Percentiles rank a stretch among this genome's conserved stretches.
These are phyloP conservation scores for Diaporthe sp. DNA, from an alignment of 2,329 filamentous ascomycete species.

Conservation along the genomic window DNA sequence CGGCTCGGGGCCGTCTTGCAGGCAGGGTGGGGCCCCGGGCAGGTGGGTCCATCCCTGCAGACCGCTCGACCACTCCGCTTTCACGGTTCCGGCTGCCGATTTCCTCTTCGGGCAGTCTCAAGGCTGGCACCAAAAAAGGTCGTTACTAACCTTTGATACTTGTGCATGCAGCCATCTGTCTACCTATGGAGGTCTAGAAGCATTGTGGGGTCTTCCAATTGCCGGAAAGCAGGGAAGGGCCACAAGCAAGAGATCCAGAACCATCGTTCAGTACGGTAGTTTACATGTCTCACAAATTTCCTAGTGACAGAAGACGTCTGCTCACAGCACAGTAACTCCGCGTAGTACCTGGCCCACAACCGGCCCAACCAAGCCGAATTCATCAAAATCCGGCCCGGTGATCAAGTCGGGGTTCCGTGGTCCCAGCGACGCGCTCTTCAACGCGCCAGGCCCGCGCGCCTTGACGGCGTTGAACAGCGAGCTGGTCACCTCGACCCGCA, in stretches of 20 bases:
- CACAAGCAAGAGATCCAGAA: background rate
- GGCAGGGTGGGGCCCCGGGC: no score
- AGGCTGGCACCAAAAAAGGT: background rate
- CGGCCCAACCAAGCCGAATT: background rate
- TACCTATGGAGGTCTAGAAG: background rate
- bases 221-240: background rate
- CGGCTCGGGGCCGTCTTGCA: background rate
- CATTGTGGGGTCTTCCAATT: no score
- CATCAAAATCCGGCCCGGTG: background rate
- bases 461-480: constrained; percentile 1
- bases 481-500: background rate
- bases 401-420: background rate
- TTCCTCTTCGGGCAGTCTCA: constrained; percentile 31
- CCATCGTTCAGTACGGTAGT: background rate
- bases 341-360: background rate
- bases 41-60: background rate
- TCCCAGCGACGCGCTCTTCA: background rate
- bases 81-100: background rate
- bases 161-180: no score
- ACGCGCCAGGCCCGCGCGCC: background rate
- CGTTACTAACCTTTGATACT: no score
- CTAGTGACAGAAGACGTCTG: background rate
- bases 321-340: background rate
- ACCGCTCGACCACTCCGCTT: constrained; percentile 29
- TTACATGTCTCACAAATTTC: background rate